phyloP scores from a whole-genome alignment of 2,329 filamentous ascomycete genomes.

The Hypomyces perniciosus region DNA sequence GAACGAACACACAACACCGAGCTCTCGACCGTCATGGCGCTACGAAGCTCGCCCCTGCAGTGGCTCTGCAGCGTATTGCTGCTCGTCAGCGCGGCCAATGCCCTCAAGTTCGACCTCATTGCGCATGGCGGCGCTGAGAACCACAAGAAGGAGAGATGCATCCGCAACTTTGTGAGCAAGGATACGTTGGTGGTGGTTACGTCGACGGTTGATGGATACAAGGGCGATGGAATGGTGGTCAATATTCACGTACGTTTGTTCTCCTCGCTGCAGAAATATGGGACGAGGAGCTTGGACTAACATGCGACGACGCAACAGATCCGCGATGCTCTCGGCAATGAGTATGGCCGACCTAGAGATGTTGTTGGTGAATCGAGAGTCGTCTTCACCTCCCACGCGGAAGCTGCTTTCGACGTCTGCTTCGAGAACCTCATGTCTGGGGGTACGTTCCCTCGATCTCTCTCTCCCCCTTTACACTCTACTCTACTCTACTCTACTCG shows the following conservation, averaged over 20 bases:
- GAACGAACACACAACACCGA: background rate
- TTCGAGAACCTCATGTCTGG: constrained; percentile 77
- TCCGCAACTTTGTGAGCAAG: constrained; percentile 89
- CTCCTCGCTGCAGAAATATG: background rate
- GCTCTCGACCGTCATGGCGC: constrained; percentile 23
- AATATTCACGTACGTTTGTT: constrained; percentile 75
- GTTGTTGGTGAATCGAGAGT: constrained; percentile 87
- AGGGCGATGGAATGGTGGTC: constrained; percentile 85
- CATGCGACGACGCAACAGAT: constrained; percentile 52
- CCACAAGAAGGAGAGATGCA: constrained; percentile 75
- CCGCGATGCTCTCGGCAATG: constrained; percentile 89
- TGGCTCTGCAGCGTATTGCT: constrained; percentile 53
- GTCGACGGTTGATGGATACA: constrained; percentile 74
- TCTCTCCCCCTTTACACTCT: background rate
- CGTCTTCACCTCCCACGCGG: constrained; percentile 87
- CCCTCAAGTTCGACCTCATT: constrained; percentile 89
- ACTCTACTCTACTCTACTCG: background rate
- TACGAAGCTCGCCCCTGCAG: constrained; percentile 50
- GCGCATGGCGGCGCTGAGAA: constrained; percentile 48
- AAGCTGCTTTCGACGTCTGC: constrained; percentile 93
- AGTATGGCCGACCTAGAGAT: constrained; percentile 88
- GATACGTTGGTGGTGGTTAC: constrained; percentile 96
- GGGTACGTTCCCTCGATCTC: constrained; percentile 50
- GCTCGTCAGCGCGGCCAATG: constrained; percentile 49
- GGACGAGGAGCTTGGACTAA: constrained; percentile 10